These are phyloP conservation scores for Rhodotorula sp. DNA, from an alignment of 1,284 basidiomycete genomes.

Conservation along the genomic window DNA sequence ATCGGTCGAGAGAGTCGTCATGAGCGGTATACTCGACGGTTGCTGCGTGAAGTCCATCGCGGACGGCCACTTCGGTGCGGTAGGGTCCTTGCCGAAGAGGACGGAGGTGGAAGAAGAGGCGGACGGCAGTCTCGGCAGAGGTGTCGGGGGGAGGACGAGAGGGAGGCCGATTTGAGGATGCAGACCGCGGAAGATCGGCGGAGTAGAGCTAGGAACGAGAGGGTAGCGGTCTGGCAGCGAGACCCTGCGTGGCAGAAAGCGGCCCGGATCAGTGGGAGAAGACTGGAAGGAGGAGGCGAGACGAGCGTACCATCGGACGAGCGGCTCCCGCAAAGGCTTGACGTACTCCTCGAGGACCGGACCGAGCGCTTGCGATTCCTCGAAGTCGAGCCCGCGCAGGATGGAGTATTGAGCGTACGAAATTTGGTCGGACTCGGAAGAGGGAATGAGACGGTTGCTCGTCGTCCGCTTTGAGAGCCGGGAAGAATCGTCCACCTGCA, in stretches of 20 bases:
- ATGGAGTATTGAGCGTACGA: conserved; percentile 32
- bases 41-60: not conserved
- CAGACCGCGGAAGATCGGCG: conserved; percentile 32
- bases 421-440: not conserved
- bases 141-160: conserved; percentile 8
- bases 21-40: conserved; percentile 20
- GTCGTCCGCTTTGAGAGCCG: no score
- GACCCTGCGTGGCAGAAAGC: conserved; percentile 17
- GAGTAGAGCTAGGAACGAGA: conserved; percentile 2
- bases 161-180: conserved; percentile 28
- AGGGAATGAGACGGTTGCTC: not conserved
- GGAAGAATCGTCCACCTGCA: no score
- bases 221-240: conserved; percentile 27
- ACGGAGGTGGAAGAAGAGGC: no score
- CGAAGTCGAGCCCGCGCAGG: conserved; percentile 30
- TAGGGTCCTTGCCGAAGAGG: no score
- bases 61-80: no score
- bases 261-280: not conserved
- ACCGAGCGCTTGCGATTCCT: conserved; percentile 29
- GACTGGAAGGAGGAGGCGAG: not conserved
- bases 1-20: conserved; percentile 30
- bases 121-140: not conserved
- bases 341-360: conserved; percentile 27
- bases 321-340: conserved; percentile 24
- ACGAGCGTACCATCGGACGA: conserved; percentile 24